Conservation (phyloP, 148 eudicot genomes). For the Chenopodium suecicum region DNA sequence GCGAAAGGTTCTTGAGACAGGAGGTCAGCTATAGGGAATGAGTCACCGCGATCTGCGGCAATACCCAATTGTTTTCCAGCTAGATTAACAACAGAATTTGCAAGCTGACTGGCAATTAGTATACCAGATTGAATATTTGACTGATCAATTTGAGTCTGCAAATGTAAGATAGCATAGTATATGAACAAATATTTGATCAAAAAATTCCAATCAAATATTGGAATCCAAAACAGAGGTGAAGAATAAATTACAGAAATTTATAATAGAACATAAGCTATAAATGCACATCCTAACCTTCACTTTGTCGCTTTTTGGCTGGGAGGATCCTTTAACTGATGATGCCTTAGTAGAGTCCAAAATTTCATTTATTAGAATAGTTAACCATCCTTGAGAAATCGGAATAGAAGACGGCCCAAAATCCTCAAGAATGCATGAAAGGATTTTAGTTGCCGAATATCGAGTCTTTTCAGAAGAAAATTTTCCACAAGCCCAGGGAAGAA, state of each 20-base stretch:
- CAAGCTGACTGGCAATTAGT: slow-evolving; percentile 69
- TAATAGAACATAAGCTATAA: neutral
- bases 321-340: slow-evolving; percentile 53
- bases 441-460: slow-evolving; percentile 64
- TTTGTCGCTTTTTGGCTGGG: slow-evolving; percentile 59
- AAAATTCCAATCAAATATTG: neutral
- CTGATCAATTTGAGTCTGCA: slow-evolving; percentile 91
- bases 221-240: neutral
- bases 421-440: slow-evolving; percentile 76
- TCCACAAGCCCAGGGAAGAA: slow-evolving; percentile 85
- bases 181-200: neutral
- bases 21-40: slow-evolving; percentile 68
- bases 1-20: slow-evolving; percentile 82
- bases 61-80: slow-evolving; percentile 69
- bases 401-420: slow-evolving; percentile 86
- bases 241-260: neutral
- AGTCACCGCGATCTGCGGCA: slow-evolving; percentile 43
- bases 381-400: slow-evolving; percentile 93
- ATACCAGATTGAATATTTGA: slow-evolving; percentile 63
- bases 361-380: slow-evolving; percentile 73
- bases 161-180: slow-evolving; percentile 20
- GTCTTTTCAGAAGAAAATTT: slow-evolving; percentile 55
- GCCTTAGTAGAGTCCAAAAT: slow-evolving; percentile 52
- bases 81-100: slow-evolving; percentile 74
- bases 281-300: slow-evolving; percentile 65